Percentiles rank a stretch among this genome's conserved stretches.
These are phyloP conservation scores for Takashimella koratensis DNA, from an alignment of 1,284 basidiomycete genomes.

Conservation along the genomic window DNA sequence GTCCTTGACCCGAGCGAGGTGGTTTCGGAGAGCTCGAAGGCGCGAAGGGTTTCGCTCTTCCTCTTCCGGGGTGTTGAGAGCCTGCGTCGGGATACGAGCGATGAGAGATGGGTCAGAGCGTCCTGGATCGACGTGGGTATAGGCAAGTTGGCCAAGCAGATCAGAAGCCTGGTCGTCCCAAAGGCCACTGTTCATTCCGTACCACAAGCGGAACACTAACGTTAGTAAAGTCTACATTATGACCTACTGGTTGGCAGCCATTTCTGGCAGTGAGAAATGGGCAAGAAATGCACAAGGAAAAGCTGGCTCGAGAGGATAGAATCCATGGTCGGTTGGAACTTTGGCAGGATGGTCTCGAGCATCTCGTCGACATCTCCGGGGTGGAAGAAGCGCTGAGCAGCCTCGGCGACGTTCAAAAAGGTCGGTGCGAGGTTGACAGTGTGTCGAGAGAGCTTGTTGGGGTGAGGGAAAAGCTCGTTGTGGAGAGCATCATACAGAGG, in stretches of 20 bases:
- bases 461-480: constrained; percentile 76
- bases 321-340: constrained; percentile 72
- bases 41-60: constrained; percentile 31
- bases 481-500: constrained; percentile 76
- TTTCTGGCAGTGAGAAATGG: constrained; percentile 69
- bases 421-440: constrained; percentile 49
- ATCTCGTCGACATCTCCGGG: constrained; percentile 85
- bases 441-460: constrained; percentile 77
- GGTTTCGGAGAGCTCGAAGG: constrained; percentile 18
- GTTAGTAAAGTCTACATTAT: background rate
- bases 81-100: constrained; percentile 55
- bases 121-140: constrained; percentile 68
- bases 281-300: constrained; percentile 75
- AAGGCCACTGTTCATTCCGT: constrained; percentile 75
- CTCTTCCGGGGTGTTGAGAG: constrained; percentile 37
- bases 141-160: constrained; percentile 62
- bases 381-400: constrained; percentile 81
- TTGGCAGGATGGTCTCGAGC: constrained; percentile 63
- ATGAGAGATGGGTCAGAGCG: constrained; percentile 67
- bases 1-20: constrained; percentile 34
- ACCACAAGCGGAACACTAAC: constrained; percentile 69
- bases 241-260: constrained; percentile 65
- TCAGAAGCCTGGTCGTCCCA: constrained; percentile 77
- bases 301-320: constrained; percentile 73
- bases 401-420: constrained; percentile 80